These are phyloP conservation scores for Tilletia indica DNA, from an alignment of 1,284 basidiomycete genomes.

Conservation along the genomic window DNA sequence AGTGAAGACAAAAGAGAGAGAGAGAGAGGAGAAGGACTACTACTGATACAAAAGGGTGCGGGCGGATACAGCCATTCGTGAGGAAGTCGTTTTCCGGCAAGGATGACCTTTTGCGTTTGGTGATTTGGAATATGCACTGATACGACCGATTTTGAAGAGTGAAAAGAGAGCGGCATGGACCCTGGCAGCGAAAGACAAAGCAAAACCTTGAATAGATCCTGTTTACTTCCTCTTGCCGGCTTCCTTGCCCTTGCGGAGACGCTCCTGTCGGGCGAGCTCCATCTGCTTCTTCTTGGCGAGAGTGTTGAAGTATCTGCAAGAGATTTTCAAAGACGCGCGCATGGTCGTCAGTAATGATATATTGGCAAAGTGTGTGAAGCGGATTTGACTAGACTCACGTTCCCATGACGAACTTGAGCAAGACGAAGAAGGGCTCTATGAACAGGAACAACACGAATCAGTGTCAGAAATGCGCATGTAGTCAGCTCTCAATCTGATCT, in stretches of 20 bases:
- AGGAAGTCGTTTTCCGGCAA: no score
- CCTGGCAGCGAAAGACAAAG: not conserved
- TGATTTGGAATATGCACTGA: no score
- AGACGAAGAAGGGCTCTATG: slow-evolving; percentile 7
- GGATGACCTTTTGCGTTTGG: no score
- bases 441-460: not conserved
- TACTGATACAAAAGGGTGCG: no score
- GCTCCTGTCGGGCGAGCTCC: slow-evolving; percentile 13
- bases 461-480: not conserved
- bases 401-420: slow-evolving; percentile 11
- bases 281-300: slow-evolving; percentile 15
- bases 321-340: not conserved
- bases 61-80: no score
- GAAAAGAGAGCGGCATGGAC: no score
- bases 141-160: no score
- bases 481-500: no score
- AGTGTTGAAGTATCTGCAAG: slow-evolving; percentile 12
- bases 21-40: no score
- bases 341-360: not conserved
- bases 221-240: slow-evolving; percentile 13
- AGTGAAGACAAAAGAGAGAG: no score
- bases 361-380: not conserved
- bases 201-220: not conserved
- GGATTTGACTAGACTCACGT: not conserved
- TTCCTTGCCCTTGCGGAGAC: slow-evolving; percentile 15